phyloP scores from a whole-genome alignment of 23 red algal species.

The Gracilariopsis chorda region DNA sequence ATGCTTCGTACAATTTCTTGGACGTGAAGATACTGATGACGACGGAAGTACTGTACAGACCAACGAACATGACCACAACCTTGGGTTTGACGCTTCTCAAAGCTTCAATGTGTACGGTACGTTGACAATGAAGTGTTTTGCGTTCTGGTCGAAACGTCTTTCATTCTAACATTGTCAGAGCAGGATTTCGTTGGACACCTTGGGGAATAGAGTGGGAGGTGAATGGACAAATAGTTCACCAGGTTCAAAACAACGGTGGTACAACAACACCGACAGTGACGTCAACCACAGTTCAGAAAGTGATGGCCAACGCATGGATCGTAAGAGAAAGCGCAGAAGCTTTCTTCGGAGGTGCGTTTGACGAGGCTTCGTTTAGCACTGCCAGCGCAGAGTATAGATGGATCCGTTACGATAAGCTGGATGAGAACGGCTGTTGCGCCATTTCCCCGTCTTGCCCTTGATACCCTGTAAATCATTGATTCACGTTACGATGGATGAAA shows the following conservation, averaged over 20 bases:
- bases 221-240: neutral
- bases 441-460: neutral
- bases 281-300: conserved; percentile 3
- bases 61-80: neutral
- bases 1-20: no score
- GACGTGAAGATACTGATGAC: neutral
- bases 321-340: neutral
- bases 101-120: conserved; percentile 33
- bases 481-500: no score
- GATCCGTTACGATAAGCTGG: conserved; percentile 18
- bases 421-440: neutral
- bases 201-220: conserved; percentile 37
- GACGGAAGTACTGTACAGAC: neutral
- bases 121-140: neutral
- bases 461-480: no score
- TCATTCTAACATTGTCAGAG: neutral
- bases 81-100: conserved; percentile 14
- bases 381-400: conserved; percentile 4
- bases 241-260: neutral
- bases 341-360: conserved; percentile 3
- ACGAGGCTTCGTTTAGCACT: neutral
- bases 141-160: neutral
- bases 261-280: conserved; percentile 5
- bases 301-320: conserved; percentile 25
- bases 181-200: conserved; percentile 25